A percentile compares a stretch with the other conserved stretches of the same genome.
phyloP scores from a whole-genome alignment of 2,329 filamentous ascomycete genomes.

The Verticillium nubilum region DNA sequence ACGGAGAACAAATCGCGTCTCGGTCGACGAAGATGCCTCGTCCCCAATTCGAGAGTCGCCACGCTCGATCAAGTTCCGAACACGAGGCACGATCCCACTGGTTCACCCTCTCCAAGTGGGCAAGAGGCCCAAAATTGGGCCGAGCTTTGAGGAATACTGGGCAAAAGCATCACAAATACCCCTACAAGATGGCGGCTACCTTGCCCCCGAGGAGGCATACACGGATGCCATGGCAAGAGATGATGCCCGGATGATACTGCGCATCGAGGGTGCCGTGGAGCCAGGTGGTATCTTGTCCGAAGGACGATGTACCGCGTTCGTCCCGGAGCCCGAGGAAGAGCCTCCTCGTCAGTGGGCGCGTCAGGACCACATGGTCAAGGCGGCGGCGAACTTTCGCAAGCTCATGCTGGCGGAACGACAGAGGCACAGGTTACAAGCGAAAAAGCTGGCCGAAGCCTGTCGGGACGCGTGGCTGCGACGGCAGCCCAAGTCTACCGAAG shows the following conservation, averaged over 20 bases:
- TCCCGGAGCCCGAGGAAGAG: conserved; percentile 67
- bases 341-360: conserved; percentile 79
- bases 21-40: conserved; percentile 17
- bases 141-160: conserved; percentile 55
- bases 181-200: conserved; percentile 54
- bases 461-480: conserved; percentile 68
- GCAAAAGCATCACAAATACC: conserved; percentile 42
- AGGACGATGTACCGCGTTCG: conserved; percentile 65
- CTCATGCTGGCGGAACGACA: conserved; percentile 75
- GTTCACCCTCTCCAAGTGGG: conserved; percentile 55
- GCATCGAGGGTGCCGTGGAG: conserved; percentile 67
- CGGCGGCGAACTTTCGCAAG: conserved; percentile 74
- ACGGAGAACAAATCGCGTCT: conserved; percentile 35
- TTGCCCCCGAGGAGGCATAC: conserved; percentile 51
- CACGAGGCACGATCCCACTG: conserved; percentile 39
- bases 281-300: conserved; percentile 70
- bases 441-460: conserved; percentile 72
- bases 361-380: conserved; percentile 75
- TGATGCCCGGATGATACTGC: conserved; percentile 65
- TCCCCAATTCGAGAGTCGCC: conserved; percentile 16
- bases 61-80: conserved; percentile 25
- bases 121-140: conserved; percentile 45
- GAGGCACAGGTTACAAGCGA: conserved; percentile 71
- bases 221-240: conserved; percentile 57
- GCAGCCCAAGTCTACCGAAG: conserved; percentile 71